Evolutionary conservation across 805 yeast genomes (phyloP), one percentile per base, ranked within the genome.

Genomic region (Clavispora carvajalis): DNA sequence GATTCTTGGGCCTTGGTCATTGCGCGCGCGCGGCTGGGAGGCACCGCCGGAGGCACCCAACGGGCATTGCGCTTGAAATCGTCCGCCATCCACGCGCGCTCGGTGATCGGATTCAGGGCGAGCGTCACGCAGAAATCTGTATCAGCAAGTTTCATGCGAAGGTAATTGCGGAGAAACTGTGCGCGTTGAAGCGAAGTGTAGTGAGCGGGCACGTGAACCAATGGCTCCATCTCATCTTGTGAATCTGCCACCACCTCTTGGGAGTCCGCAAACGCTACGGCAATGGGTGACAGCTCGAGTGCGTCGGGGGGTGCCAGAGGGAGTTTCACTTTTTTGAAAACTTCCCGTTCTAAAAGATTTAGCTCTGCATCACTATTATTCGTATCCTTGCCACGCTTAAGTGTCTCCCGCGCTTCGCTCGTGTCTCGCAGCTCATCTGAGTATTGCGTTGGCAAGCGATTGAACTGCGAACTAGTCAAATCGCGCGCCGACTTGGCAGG

Each of bases 61-160:
- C 39, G 25, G 4, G 56, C 56, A 39, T 61, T 61, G n/a, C 57
- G 60, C 22, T 52, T 56, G 42, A 68, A 69, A 43, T 69, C 74
- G 16, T 57, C 55, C 2, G 61, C 42, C 7, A 57, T 55, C 73
- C 73, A 69, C 6, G 36, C 34, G n/a, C 41, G 53, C 33, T 62
- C 62, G n/a, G 60, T 61, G 16, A 69, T 62, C 8, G 73, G 73
- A 38, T 69, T 64, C 5, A 19, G 40, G 3, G 42, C 28, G 11
- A 68, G 49, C 39, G 59, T 54, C 13, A 67, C 55, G 22, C 40
- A 48, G 40, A 53, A 58, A 3, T 31, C 33, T 13, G 53, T 52
- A 17, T 53, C 48, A 6, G 41, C 26, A 18, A 59, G 51, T 41
- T 54, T 57, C 11, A 51, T 39, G 5, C 48, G 53, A 43, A 55